These are phyloP conservation scores for Ceratopteris richardii DNA, from an alignment of 75 land plant species.

Conservation along the genomic window DNA sequence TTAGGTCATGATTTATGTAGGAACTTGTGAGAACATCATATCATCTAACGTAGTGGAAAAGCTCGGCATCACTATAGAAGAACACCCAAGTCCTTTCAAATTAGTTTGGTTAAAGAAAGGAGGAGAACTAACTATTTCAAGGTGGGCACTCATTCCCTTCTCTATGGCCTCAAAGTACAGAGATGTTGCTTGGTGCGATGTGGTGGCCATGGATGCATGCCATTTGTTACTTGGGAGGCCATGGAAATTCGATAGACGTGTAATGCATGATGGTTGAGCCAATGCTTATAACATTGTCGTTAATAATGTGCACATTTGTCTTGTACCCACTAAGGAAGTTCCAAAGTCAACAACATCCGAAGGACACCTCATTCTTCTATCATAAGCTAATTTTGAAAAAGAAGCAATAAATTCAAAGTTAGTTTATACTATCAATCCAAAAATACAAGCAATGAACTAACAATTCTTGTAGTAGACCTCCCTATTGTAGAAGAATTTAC, in stretches of 20 bases:
- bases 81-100: too few species aligned
- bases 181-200: conserved; percentile 15
- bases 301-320: not conserved
- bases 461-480: not conserved
- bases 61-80: too few species aligned
- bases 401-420: not conserved
- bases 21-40: too few species aligned
- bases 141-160: not conserved
- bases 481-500: not conserved
- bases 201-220: conserved; percentile 14
- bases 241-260: conserved; percentile 10
- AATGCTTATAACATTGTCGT: conserved; percentile 1
- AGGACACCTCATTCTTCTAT: not conserved
- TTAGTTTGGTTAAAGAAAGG: too few species aligned
- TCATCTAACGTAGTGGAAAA: too few species aligned
- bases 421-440: not conserved
- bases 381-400: not conserved
- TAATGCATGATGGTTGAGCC: not conserved
- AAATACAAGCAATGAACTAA: not conserved
- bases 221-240: conserved; percentile 7
- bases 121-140: too few species aligned
- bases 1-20: too few species aligned
- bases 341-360: not conserved
- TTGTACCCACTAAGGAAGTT: not conserved
- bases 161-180: not conserved